phyloP scores from a whole-genome alignment of 164 flowering plant genomes.

The Taxillus chinensis region DNA sequence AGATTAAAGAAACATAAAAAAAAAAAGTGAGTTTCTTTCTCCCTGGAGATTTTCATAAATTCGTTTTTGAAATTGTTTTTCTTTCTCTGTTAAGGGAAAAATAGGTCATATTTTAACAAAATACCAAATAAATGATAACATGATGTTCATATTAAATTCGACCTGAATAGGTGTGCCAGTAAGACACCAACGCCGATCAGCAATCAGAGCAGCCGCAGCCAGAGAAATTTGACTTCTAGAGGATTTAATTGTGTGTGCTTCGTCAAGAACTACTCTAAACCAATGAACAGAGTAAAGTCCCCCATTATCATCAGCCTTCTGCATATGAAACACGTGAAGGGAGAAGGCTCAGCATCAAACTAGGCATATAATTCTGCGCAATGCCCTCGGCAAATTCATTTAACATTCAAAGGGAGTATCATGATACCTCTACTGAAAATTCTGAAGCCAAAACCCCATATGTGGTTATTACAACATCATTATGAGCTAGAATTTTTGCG shows the following conservation, averaged over 20 bases:
- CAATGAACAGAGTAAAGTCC: slow-evolving; percentile 75
- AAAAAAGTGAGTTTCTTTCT: too few species aligned
- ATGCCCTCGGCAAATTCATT: neutral
- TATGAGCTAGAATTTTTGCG: slow-evolving; percentile 58
- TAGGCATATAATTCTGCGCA: neutral
- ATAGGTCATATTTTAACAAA: too few species aligned
- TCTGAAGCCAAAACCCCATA: slow-evolving; percentile 92
- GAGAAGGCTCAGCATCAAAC: neutral
- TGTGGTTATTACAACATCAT: slow-evolving; percentile 83
- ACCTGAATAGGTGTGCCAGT: slow-evolving; percentile 99
- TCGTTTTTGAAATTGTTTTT: too few species aligned
- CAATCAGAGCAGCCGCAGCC: slow-evolving; percentile 83
- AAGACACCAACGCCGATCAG: slow-evolving; percentile 96
- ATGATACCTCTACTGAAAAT: slow-evolving; percentile 68
- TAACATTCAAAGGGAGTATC: neutral
- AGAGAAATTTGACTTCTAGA: slow-evolving; percentile 80
- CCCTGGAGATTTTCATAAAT: too few species aligned
- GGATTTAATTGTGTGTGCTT: slow-evolving; percentile 93
- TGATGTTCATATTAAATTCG: slow-evolving; percentile 4
- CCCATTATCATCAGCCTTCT: slow-evolving; percentile 67
- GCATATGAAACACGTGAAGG: slow-evolving; percentile 7
- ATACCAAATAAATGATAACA: too few species aligned
- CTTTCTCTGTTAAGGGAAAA: too few species aligned
- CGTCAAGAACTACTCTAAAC: slow-evolving; percentile 96
- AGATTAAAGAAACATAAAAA: too few species aligned